phyloP scores from a whole-genome alignment of 257 asterid species.

The Apocynum venetum region DNA sequence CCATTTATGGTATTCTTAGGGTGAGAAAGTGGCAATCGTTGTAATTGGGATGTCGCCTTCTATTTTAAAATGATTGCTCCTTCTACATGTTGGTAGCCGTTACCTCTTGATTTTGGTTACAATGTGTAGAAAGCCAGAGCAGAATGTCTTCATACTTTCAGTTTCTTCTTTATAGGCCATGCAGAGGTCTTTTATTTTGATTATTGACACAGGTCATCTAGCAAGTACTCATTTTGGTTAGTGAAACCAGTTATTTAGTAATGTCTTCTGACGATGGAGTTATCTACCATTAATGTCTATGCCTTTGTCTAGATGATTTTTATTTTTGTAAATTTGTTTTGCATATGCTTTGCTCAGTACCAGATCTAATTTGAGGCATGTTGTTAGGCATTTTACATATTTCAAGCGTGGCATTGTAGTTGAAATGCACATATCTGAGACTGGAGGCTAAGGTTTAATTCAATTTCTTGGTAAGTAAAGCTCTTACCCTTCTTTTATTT shows the following conservation, averaged over 20 bases:
- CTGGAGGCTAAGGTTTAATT: neutral
- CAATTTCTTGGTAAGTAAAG: neutral
- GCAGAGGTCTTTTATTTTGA: neutral
- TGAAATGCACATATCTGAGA: neutral
- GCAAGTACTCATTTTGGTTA: neutral
- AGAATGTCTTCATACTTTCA: neutral
- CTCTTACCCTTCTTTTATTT: neutral
- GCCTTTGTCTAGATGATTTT: neutral
- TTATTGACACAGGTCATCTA: neutral
- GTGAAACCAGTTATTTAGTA: neutral
- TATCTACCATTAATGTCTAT: neutral
- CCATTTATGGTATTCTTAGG: neutral
- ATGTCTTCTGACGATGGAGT: neutral
- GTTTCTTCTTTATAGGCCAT: neutral
- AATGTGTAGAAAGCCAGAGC: neutral
- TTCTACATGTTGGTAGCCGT: neutral
- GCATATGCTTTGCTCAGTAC: neutral
- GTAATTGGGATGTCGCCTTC: neutral
- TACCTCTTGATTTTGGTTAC: neutral
- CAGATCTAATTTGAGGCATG: neutral
- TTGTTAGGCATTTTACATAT: neutral
- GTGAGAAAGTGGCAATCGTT: neutral
- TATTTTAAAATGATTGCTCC: neutral
- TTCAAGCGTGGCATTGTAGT: conserved; percentile 3
- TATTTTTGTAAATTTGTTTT: neutral